Base-by-base conservation (phyloP, 176 grass and related monocot species). In the Phoenix roebelenii region DNA sequence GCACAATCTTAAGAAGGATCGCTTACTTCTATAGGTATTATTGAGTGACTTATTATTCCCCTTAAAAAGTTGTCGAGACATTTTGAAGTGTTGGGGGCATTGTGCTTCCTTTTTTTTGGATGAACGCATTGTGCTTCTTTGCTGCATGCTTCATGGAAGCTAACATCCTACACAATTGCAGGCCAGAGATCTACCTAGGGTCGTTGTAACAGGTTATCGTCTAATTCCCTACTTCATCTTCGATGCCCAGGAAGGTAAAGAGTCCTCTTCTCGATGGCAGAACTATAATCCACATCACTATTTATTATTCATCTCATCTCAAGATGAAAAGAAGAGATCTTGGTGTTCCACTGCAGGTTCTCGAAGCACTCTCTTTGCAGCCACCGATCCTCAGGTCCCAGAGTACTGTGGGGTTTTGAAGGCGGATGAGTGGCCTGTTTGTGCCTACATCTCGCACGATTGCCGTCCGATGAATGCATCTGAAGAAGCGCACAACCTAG, bases 211-310 rank as follows among this genome's bases (percentile, higher is more conserved):
- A 51, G 93, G 32, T 29, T 95, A 95, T 74, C 78, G 51, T 75
- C 57, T 98, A 39, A 89, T 98, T 69, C 93, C 93, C 10, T 98
- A 89, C 73, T 98, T 98, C 79, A 89, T 98, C 80, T 98, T 98
- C 55, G 78, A 78, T 83, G 66, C 84, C 52, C 73, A 83, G 77
- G 94, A 93, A 98, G 88, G 94, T 83, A 22, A 22, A 12, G 23
- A 55, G 24, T 49, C 53, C 24, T 15, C 54, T 50, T 15, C 60
- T 26, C 67, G 68, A 52, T 7, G 52, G 24, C 1, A 2, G 35
- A 44, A 44, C 1, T 7, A 10, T 44, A 14, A 44, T 10, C 35
- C 10, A 1, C 12, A 12, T 44, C 35, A 12, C 10, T 44, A 12
- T 44, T 44, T 44, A 12, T 44, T 44, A 9, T 44, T 44, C 35